Base-by-base conservation (phyloP, 352 stramenopile genomes). In the Globisporangium solare region DNA sequence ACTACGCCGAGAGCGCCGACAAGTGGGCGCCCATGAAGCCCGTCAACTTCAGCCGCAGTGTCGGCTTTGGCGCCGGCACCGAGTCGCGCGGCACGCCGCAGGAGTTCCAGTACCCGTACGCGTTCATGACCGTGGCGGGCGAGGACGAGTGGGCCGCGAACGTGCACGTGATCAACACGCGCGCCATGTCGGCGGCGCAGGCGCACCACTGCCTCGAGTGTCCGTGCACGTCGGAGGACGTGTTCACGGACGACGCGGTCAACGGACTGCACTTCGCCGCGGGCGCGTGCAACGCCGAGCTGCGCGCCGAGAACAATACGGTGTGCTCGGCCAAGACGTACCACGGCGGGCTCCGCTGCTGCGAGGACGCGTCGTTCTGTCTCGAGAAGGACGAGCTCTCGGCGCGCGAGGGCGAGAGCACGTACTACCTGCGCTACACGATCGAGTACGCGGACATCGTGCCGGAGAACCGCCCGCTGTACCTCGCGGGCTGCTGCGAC, bases 151-250 rank as follows among this genome's bases (percentile, higher is more conserved):
- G 80, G 83, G 47, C 88, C 27, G 78, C 81, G 11, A 93, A 91
- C 63, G 78, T 91, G 15, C 83, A 93, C 63, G 70, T 93, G 35
- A 86, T 93, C 68, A 91, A 93, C 72, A 93, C 80, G 31, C 78
- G 83, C 47, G 61, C 79, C 47, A 70, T 93, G 67, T 11, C 58
- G 20, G 40, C 51, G 8, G 56, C 66, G 24, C 61, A 64, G 24
- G 79, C 80, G 24, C 80, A 91, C 53, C 60, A 56, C 31, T 93
- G 83, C 52, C 70, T 93, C 22, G 83, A 93, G 61, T 93, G 83
- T 20, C 83, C 83, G 35, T 93, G 83, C 63, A 89, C 78, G 24
- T 76, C 80, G 3, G 71, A 82, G 54, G 80, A 93, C 58, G 59
- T 71, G 55, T 66, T 86, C 47, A 81, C 74, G 2, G 57, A 37